phyloP scores from a whole-genome alignment of 148 eudicot species.

The Fallopia convolvulus region DNA sequence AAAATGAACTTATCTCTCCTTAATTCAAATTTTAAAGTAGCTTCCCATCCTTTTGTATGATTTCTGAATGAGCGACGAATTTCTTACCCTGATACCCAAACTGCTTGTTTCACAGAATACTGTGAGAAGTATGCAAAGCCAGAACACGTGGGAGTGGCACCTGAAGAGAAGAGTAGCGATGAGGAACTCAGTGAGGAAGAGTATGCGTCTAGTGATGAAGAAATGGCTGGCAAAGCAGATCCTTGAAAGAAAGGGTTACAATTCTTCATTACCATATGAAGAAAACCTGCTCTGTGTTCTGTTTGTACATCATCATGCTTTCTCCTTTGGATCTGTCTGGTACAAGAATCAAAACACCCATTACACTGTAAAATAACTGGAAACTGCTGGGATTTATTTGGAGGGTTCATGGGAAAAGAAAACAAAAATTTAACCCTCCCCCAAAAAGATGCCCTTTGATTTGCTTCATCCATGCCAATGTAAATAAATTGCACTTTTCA shows the following conservation, averaged over 20 bases:
- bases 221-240: conserved; percentile 17
- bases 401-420: background rate
- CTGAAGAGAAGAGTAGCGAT: conserved; percentile 20
- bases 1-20: background rate
- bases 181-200: conserved; percentile 16
- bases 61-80: background rate
- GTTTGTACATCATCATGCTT: background rate
- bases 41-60: too few relatives aligned
- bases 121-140: conserved; percentile 65
- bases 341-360: background rate
- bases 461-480: background rate
- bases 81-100: background rate
- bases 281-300: background rate
- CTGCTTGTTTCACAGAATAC: conserved; percentile 33
- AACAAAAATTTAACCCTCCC: background rate
- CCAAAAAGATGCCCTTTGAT: background rate
- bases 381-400: background rate
- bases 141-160: conserved; percentile 52
- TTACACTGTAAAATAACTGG: background rate
- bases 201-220: conserved; percentile 16
- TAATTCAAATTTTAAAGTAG: too few relatives aligned
- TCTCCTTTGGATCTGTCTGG: background rate
- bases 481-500: background rate
- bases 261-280: background rate
- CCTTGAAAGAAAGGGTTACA: conserved; percentile 10